Base-by-base conservation (phyloP, 805 yeast genomes). In the Metschnikowia rubicola region DNA sequence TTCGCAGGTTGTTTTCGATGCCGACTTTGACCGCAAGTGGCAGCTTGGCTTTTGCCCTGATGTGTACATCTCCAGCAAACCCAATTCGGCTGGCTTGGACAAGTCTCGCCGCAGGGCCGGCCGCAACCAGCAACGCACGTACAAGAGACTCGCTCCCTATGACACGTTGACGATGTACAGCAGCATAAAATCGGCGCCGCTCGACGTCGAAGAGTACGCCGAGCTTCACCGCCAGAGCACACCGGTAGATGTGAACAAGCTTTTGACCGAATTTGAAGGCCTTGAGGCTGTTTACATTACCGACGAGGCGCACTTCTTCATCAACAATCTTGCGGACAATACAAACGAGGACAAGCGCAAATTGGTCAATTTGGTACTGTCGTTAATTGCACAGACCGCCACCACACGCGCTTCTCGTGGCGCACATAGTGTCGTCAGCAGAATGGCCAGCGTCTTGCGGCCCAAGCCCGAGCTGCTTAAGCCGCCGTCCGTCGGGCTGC, bases 251-350 rank as follows among this genome's bases (percentile, higher is more conserved):
- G 43, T 38, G 28, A 19, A 12, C 30, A 8, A 35, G 9, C 15
- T 44, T n/a, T 28, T 44, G 43, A 39, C 29, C 8, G 30, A 38
- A 17, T 29, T 30, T 11, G 30, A 38, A n/a, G 47, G 47, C 15
- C 13, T 44, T 10, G 47, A 44, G 39, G 32, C 38, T 10, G 34
- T 44, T 31, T 30, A 35, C 32, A 34, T 44, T 13, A 35, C 42
- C 8, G 39, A 44, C 5, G 47, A 44, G 26, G 35, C 39, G 10
- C 33, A 34, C 8, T 44, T 38, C 13, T 44, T 44, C 37, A 44
- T 44, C 35, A 32, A 44, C 29, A 44, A 44, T 15, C 7, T 30
- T 12, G 35, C 21, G 7, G 21, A 8, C n/a, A 13, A 21, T 4
- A 29, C 33, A 4, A n/a, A 30, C 28, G n/a, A 10, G 15, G 30